Evolutionary conservation across 2,329 filamentous ascomycete species (phyloP).

Genomic region (Sphaceloma murrayae): DNA sequence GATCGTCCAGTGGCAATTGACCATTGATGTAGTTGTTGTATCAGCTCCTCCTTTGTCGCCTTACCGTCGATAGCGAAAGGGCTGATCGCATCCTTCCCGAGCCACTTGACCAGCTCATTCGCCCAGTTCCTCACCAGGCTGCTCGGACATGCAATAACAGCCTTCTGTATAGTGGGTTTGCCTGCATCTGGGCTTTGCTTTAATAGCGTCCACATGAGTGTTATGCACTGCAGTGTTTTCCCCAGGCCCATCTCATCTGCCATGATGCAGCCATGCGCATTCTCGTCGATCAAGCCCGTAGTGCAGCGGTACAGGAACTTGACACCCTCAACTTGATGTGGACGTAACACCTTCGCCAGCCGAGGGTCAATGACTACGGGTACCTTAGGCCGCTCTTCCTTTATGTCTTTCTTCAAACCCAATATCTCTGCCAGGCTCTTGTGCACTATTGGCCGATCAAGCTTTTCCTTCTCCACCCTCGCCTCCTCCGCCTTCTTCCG

Average conservation of each 20-base stretch:
- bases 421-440: constrained; percentile 93
- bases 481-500: constrained; percentile 33
- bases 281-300: constrained; percentile 87
- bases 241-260: constrained; percentile 98
- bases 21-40: constrained; percentile 86
- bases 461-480: constrained; percentile 38
- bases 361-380: constrained; percentile 93
- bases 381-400: constrained; percentile 77
- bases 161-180: constrained; percentile 87
- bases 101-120: constrained; percentile 93
- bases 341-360: constrained; percentile 78
- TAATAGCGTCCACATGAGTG: constrained; percentile 89
- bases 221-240: constrained; percentile 95
- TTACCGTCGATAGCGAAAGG: constrained; percentile 97
- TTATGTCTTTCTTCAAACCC: constrained; percentile 72
- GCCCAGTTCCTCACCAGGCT: constrained; percentile 97
- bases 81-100: constrained; percentile 79
- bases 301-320: constrained; percentile 95
- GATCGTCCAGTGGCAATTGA: constrained; percentile 81
- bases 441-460: constrained; percentile 77
- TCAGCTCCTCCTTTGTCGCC: constrained; percentile 87
- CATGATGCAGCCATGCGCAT: constrained; percentile 97
- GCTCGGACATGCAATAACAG: constrained; percentile 91
- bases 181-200: constrained; percentile 96
- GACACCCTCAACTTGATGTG: constrained; percentile 95